Base-by-base conservation (phyloP, 352 stramenopile genomes). In the Saprolegnia diclina region DNA sequence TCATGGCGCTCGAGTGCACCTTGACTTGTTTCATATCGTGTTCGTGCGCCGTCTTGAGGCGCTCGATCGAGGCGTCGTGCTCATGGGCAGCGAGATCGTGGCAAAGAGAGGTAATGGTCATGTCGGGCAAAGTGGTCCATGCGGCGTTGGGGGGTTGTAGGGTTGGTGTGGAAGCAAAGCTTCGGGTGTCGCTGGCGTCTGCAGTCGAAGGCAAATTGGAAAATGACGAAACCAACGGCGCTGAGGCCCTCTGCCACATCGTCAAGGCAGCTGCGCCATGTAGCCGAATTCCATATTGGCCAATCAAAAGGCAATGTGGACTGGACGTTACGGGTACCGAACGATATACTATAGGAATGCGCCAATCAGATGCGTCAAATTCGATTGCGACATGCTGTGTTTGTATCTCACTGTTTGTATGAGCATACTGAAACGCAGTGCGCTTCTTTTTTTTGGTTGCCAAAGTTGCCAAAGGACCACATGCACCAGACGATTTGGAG, bases 1-100 rank as follows among this genome's bases (percentile, higher is more conserved):
- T 91, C 80, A 61, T 90, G 77, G 63, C 45, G n/a, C 50, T 63
- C n/a, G 87, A 91, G 48, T 69, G 46, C 14, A 69, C 63, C 11
- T 69, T 69, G 48, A 69, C 63, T 61, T 69, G 63, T 40, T 59
- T 69, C 13, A 62, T 56, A 46, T 57, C 40, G n/a, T 68, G 24
- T 64, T 64, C 52, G 18, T 68, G 62, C 22, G 57, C 57, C 14
- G 13, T 35, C 50, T 68, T 21, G 29, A 68, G 52, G 24, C 35
- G 52, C 19, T 35, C 24, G 35, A 59, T 24, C 24, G 52, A 59
- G 24, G n/a, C 46, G n/a, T 54, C 46, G 29, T 48, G 13, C 18
- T 48, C 42, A 48, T 48, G 42, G 42, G 42, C 42, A 11, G 52
- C 52, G 24, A 59, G 35, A 42, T 59, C 52, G 52, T 59, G 24